Base-by-base conservation (phyloP, 2,329 filamentous ascomycete genomes). In the Didymella glomerata region DNA sequence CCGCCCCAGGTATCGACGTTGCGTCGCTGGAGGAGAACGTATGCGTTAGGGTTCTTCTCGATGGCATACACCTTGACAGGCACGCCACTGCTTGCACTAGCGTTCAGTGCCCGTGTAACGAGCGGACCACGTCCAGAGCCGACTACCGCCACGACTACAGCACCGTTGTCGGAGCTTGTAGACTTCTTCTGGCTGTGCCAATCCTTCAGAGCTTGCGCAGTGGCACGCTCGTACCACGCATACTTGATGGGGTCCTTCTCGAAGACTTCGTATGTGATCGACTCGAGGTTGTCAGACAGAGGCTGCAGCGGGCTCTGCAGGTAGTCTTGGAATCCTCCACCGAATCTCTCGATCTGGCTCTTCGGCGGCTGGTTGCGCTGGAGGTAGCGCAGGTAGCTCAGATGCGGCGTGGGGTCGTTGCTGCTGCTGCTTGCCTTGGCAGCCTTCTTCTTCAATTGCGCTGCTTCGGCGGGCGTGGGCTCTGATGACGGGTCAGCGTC, bases 161-260 rank as follows among this genome's bases (percentile, higher is more conserved):
- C 85, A 18, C 88, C 89, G 47, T 87, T 84, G 10, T 85, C 83
- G 13, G 89, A 89, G 4, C 90, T 92, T 0, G 89, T 91, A 0
- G 92, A 88, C 72, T 92, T 93, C 30, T 85, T 82, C 58, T 91
- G 83, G 36, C 83, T 79, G 58, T 84, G 84, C 89, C 95, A 96
- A 71, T 98, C 93, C 13, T 81, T 83, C 62, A 99, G 82, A 0
- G 95, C 94, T 64, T 91, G 87, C 4, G 87, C 86, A 56, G 96
- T 90, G 14, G 95, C 95, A 45, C 85, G 83, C 76, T 98, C 93
- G 74, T 99, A 99, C 84, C 94, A 96, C 64, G 93, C 88, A 75
- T 99, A 99, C 78, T 99, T 99, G 79, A 99, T 91, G 0, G 95
- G 95, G 65, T 99, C 96, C 67, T 96, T 96, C 76, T 99, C 95